These are phyloP conservation scores for Boletus bicolor DNA, from an alignment of 768 basidiomycete species.

Conservation along the genomic window DNA sequence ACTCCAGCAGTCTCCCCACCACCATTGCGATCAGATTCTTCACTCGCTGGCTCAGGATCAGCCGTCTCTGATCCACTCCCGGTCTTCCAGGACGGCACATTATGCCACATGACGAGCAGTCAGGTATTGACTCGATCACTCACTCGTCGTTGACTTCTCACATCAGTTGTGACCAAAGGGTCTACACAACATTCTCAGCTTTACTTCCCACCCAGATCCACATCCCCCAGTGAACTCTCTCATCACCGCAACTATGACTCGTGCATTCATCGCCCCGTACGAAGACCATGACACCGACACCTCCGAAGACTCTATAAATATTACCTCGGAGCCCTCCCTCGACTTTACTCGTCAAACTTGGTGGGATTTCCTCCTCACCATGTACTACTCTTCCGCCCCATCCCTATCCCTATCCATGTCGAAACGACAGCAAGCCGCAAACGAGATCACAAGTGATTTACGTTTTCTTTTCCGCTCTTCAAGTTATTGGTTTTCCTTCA, in stretches of 20 bases:
- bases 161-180: slow-evolving; percentile 24
- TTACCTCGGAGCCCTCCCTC: slow-evolving; percentile 58
- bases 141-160: slow-evolving; percentile 23
- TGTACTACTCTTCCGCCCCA: slow-evolving; percentile 43
- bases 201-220: slow-evolving; percentile 5
- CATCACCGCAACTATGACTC: not conserved
- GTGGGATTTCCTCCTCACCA: slow-evolving; percentile 68
- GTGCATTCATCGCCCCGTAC: slow-evolving; percentile 8
- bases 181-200: slow-evolving; percentile 3
- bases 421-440: slow-evolving; percentile 46
- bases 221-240: not conserved
- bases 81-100: slow-evolving; percentile 3
- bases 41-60: slow-evolving; percentile 6
- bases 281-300: slow-evolving; percentile 12
- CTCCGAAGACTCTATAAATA: slow-evolving; percentile 19
- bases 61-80: slow-evolving; percentile 8
- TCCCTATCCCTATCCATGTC: slow-evolving; percentile 35
- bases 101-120: slow-evolving; percentile 21
- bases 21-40: not conserved
- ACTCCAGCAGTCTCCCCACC: not conserved
- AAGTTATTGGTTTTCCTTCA: slow-evolving; percentile 71
- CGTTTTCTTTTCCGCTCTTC: slow-evolving; percentile 62
- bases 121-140: slow-evolving; percentile 31
- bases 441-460: slow-evolving; percentile 51
- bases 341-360: slow-evolving; percentile 69